Conservation (phyloP, 140 eudicot species). For the Eryngium alpinum region DNA sequence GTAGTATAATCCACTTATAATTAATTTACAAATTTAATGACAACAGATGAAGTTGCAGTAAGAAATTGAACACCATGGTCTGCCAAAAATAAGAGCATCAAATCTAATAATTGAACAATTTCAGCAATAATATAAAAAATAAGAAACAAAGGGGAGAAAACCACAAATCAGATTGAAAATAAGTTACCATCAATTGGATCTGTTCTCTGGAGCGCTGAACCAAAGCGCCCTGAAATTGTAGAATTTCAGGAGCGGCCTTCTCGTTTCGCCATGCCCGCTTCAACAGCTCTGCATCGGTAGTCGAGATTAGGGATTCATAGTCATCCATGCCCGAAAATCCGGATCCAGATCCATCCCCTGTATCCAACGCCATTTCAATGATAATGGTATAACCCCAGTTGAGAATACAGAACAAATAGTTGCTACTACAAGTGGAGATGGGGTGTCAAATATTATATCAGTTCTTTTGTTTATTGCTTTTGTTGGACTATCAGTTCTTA, state of each 20-base stretch:
- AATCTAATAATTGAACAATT: too few species aligned
- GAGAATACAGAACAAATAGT: constrained; percentile 35
- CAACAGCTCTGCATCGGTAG: constrained; percentile 78
- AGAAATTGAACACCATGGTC: too few species aligned
- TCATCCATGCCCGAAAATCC: constrained; percentile 39
- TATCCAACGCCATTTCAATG: constrained; percentile 48
- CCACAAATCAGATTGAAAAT: too few species aligned
- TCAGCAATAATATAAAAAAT: not conserved
- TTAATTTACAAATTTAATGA: too few species aligned
- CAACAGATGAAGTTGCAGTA: too few species aligned
- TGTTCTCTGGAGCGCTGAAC: constrained; percentile 71
- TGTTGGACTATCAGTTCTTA: constrained; percentile 71
- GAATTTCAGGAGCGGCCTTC: constrained; percentile 90
- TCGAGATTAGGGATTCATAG: constrained; percentile 60
- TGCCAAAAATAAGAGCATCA: too few species aligned
- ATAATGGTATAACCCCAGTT: constrained; percentile 34
- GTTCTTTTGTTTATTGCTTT: constrained; percentile 70
- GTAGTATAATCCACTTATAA: too few species aligned
- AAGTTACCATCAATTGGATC: constrained; percentile 82
- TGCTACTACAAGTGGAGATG: constrained; percentile 36
- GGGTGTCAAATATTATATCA: constrained; percentile 37
- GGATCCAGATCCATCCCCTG: constrained; percentile 26
- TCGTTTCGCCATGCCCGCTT: constrained; percentile 88
- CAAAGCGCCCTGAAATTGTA: constrained; percentile 45
- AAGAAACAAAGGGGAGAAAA: not conserved